Evolutionary conservation across 1,139 yeast genomes (phyloP).

Genomic region (Suhomyces kunorum): DNA sequence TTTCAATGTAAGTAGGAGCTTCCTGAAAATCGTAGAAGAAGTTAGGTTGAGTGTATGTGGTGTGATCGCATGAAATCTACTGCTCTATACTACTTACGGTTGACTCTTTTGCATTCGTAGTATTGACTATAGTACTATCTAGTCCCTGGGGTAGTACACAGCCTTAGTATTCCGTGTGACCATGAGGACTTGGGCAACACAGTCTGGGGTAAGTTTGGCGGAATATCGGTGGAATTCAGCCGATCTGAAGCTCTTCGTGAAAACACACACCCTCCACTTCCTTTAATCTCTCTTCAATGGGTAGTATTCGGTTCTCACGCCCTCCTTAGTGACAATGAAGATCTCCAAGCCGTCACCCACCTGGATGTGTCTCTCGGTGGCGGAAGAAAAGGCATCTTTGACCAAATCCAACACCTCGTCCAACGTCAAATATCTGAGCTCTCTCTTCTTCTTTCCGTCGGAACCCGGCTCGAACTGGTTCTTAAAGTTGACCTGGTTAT

Average conservation of each 20-base stretch:
- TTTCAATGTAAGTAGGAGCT: too few species aligned
- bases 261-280: too few species aligned
- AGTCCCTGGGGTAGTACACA: background rate
- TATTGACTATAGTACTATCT: background rate
- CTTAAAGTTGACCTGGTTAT: slow-evolving; percentile 93
- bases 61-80: too few species aligned
- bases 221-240: too few species aligned
- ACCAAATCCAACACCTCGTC: slow-evolving; percentile 88
- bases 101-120: slow-evolving; percentile 2
- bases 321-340: slow-evolving; percentile 88
- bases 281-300: slow-evolving; percentile 84
- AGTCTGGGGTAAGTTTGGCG: background rate
- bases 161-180: too few species aligned
- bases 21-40: too few species aligned
- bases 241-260: too few species aligned
- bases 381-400: slow-evolving; percentile 91
- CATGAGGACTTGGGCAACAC: background rate
- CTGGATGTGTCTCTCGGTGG: slow-evolving; percentile 96
- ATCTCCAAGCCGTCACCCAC: slow-evolving; percentile 97
- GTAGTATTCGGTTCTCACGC: slow-evolving; percentile 77
- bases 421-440: slow-evolving; percentile 62
- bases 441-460: slow-evolving; percentile 63
- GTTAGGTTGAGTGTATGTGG: too few species aligned
- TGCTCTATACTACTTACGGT: too few species aligned
- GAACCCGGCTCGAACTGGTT: slow-evolving; percentile 84